phyloP scores from a whole-genome alignment of 176 grass and related monocot species.

The Carex myosuroides region DNA sequence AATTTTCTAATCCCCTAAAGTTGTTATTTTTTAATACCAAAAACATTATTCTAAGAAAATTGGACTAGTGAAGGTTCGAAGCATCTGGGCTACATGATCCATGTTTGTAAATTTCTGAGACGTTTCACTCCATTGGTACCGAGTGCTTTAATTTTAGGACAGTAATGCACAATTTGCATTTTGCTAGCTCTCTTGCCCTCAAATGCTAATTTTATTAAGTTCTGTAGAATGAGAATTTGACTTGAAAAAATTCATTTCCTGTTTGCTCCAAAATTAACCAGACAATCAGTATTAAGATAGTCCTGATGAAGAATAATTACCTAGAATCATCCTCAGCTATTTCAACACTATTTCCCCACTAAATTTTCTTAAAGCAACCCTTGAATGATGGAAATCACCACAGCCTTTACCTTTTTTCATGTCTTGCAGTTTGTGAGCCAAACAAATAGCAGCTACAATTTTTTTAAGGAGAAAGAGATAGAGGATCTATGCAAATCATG shows the following conservation, averaged over 20 bases:
- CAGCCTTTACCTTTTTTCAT: not conserved
- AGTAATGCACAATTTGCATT: not conserved
- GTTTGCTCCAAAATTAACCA: not conserved
- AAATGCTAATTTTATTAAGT: not conserved
- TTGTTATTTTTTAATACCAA: not conserved
- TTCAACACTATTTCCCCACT: not conserved
- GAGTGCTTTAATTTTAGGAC: not conserved
- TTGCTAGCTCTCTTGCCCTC: not conserved
- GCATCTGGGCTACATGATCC: not conserved
- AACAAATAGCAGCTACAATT: conserved; percentile 72
- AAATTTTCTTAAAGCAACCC: conserved; percentile 7
- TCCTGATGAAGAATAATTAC: not conserved
- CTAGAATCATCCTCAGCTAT: not conserved
- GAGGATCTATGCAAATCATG: conserved; percentile 81
- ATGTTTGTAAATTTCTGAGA: not conserved
- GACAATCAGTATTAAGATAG: not conserved
- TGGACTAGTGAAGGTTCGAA: not conserved
- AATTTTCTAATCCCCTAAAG: not conserved
- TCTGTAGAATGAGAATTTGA: not conserved
- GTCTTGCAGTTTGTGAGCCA: conserved; percentile 58
- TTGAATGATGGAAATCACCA: not conserved
- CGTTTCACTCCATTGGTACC: not conserved
- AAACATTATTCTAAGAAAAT: not conserved
- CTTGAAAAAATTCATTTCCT: not conserved
- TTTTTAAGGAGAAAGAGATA: conserved; percentile 77